Evolutionary conservation across 495 filamentous ascomycete genomes (phyloP), one percentile per base, ranked within the genome.

Genomic region (Penicillium arizonense): DNA sequence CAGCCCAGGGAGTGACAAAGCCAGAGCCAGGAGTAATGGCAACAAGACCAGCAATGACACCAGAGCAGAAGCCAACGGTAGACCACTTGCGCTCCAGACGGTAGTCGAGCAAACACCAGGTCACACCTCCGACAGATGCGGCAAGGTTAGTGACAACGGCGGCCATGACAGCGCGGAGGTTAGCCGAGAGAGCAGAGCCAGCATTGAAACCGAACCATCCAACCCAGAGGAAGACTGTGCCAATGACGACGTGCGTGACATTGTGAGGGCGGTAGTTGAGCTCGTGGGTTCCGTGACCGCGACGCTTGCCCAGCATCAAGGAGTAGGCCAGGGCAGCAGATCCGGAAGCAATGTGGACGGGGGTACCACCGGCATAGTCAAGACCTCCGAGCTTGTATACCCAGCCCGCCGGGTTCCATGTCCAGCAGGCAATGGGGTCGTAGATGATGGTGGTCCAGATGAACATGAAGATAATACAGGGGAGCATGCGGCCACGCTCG

Each of bases 131-230:
- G 33, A 92, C 76, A 1, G 74, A 73, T 37, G 79, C 79, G 47
- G 79, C 75, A 18, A 82, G 63, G 61, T 82, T 82, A 46, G 79
- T 82, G 23, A 79, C 76, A n/a, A 81, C 77, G 18, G 78, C 78
- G 40, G 79, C 79, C 79, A 82, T 82, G 33, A 80, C 77, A 49
- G 94, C 59, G 26, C 94, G 87, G 71, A 96, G 72, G 73, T 96
- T 97, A 54, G 91, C 92, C 37, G 84, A 80, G 35, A 96, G 79
- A n/a, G 93, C 94, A 20, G 86, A 90, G 52, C 94, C 94, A 47
- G 89, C 94, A 65, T 98, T 98, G 82, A 98, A 98, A 44, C 94
- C 94, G 66, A 97, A 97, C 94, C 94, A 98, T 24, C 94, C 94
- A 42, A 97, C 91, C 94, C 94, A 98, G 39, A 98, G 86, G 78